Evolutionary conservation across 2,329 filamentous ascomycete genomes (phyloP).

Genomic region (Aspergillus spinulosporus): DNA sequence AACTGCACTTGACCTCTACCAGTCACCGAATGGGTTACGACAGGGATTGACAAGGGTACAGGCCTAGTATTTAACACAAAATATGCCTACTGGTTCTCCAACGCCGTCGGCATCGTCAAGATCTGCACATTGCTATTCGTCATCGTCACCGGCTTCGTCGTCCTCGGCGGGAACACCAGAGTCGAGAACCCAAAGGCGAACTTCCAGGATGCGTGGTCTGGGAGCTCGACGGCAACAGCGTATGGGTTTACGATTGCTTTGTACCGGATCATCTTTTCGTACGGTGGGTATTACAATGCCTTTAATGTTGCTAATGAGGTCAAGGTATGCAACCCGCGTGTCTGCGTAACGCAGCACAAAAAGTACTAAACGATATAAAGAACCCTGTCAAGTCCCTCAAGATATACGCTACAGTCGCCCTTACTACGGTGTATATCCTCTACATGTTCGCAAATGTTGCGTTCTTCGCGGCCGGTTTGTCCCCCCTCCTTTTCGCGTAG

Average conservation of each 20-base stretch:
- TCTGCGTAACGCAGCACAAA: no score
- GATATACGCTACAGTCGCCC: slow-evolving; percentile 50
- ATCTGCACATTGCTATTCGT: slow-evolving; percentile 64
- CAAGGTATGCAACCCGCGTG: slow-evolving; percentile 35
- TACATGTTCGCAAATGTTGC: slow-evolving; percentile 63
- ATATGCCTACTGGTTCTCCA: slow-evolving; percentile 57
- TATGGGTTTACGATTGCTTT: slow-evolving; percentile 58
- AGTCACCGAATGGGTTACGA: slow-evolving; percentile 5
- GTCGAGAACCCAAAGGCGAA: slow-evolving; percentile 55
- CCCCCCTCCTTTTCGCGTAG: no score
- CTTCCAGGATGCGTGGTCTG: slow-evolving; percentile 57
- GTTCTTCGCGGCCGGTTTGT: slow-evolving; percentile 54
- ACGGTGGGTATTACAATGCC: slow-evolving; percentile 58
- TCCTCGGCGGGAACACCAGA: slow-evolving; percentile 58
- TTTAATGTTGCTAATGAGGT: slow-evolving; percentile 65
- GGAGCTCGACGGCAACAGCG: slow-evolving; percentile 44
- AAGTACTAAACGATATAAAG: slow-evolving; percentile 26
- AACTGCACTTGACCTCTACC: no score
- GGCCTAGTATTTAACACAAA: slow-evolving; percentile 57
- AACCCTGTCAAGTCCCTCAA: slow-evolving; percentile 59
- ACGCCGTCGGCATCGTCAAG: slow-evolving; percentile 60
- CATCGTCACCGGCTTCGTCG: slow-evolving; percentile 61
- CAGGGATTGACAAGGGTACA: slow-evolving; percentile 1
- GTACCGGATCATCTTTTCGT: slow-evolving; percentile 61
- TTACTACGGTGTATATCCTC: slow-evolving; percentile 54